Evolutionary conservation across 2,329 filamentous ascomycete genomes (phyloP).

Genomic region (Thielaviopsis ethacetica): DNA sequence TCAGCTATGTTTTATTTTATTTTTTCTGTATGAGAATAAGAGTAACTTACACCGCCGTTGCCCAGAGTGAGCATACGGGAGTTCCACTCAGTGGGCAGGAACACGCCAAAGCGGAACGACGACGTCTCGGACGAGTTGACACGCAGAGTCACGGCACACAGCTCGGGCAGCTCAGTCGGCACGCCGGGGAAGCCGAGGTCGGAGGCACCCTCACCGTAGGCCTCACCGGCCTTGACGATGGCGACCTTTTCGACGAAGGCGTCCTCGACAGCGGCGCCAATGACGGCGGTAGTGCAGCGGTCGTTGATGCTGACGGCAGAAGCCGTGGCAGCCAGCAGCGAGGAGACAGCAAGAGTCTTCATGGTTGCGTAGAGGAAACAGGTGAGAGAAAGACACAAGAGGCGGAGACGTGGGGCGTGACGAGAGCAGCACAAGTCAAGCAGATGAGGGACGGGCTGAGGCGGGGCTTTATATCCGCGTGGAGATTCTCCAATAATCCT

Average conservation of each 20-base stretch:
- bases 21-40: background rate
- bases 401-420: too few species aligned
- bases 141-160: slow-evolving; percentile 20
- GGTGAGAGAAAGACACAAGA: too few species aligned
- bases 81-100: slow-evolving; percentile 20
- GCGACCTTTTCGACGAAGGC: slow-evolving; percentile 11
- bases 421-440: too few species aligned
- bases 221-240: slow-evolving; percentile 13
- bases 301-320: background rate
- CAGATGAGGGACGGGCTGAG: too few species aligned
- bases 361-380: background rate
- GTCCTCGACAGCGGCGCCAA: background rate
- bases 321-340: background rate
- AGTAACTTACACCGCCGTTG: slow-evolving; percentile 16
- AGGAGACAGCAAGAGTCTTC: background rate
- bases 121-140: slow-evolving; percentile 15
- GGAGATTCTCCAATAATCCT: too few species aligned
- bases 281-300: background rate
- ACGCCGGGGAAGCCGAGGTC: slow-evolving; percentile 16
- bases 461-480: too few species aligned
- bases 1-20: background rate
- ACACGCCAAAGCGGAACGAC: slow-evolving; percentile 19
- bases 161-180: slow-evolving; percentile 18
- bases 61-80: slow-evolving; percentile 19
- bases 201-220: slow-evolving; percentile 14